Percentiles rank a stretch among this genome's conserved stretches.
Conservation (phyloP, 129 eudicot genomes). For the Scalesia atractyloides region DNA sequence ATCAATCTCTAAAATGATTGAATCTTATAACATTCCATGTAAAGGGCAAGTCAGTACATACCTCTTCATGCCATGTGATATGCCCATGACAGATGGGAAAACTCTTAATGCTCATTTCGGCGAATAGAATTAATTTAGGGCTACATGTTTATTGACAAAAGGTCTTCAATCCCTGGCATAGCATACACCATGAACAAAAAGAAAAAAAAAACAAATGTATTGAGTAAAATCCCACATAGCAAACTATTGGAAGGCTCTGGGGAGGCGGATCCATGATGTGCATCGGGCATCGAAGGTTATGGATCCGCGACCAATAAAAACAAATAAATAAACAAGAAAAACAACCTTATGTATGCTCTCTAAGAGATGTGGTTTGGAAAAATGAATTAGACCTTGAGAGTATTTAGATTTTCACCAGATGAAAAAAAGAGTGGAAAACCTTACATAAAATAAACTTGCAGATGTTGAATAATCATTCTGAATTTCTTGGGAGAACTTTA, state of each 20-base stretch:
- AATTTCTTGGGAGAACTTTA: constrained; percentile 11
- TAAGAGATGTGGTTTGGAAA: no score
- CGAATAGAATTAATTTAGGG: neutral
- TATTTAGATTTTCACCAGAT: neutral
- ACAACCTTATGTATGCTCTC: neutral
- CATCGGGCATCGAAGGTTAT: no score
- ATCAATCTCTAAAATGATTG: constrained; percentile 26
- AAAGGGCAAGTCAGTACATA: constrained; percentile 28
- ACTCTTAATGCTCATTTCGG: constrained; percentile 22
- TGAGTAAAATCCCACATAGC: no score
- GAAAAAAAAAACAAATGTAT: no score
- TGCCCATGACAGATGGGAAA: constrained; percentile 8
- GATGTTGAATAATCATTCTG: constrained; percentile 9
- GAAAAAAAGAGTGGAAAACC: neutral
- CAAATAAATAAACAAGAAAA: neutral
- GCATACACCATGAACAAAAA: no score
- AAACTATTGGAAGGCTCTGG: no score
- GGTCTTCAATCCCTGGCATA: constrained; percentile 23
- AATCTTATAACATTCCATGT: constrained; percentile 19
- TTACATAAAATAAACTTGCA: constrained; percentile 25
- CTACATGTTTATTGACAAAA: neutral
- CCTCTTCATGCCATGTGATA: constrained; percentile 27
- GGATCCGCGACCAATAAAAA: no score
- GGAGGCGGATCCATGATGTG: no score
- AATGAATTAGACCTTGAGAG: no score